These are phyloP conservation scores for Bolboschoenoplectus hybrid DNA, from an alignment of 202 grass and related monocot genomes.

Conservation along the genomic window DNA sequence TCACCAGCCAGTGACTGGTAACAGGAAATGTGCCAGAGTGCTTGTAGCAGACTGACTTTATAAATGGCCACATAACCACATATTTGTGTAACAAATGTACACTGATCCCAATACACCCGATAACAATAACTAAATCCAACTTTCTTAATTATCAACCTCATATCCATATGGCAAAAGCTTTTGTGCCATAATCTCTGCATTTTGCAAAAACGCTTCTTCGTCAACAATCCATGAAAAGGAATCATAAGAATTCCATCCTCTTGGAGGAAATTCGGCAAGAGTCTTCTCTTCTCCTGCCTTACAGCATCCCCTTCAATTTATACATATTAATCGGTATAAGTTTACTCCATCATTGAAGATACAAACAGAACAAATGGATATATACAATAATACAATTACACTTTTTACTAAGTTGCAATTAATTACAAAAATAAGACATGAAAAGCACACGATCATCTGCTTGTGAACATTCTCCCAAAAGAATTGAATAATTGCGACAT, in stretches of 20 bases:
- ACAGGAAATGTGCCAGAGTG: background rate
- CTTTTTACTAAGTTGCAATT: background rate
- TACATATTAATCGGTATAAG: background rate
- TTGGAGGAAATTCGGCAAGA: slow-evolving; percentile 57
- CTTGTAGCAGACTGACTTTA: background rate
- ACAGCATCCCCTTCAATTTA: slow-evolving; percentile 41
- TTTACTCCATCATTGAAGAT: slow-evolving; percentile 1
- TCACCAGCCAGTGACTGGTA: background rate
- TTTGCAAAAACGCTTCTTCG: slow-evolving; percentile 67
- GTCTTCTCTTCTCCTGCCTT: slow-evolving; percentile 37
- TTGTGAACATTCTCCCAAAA: background rate
- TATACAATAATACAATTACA: no score
- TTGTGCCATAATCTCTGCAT: slow-evolving; percentile 65
- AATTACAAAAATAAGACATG: background rate
- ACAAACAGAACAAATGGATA: background rate
- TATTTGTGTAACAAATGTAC: background rate
- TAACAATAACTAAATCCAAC: background rate
- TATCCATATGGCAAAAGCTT: slow-evolving; percentile 72
- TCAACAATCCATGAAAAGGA: slow-evolving; percentile 85
- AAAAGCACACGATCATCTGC: background rate
- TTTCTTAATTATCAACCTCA: slow-evolving; percentile 50
- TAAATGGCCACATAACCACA: background rate
- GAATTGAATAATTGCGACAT: background rate
- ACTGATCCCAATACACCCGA: background rate
- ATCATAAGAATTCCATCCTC: slow-evolving; percentile 96